These are phyloP conservation scores for Groenewaldozyma auringiensis DNA, from an alignment of 1,139 yeast genomes.

Conservation along the genomic window DNA sequence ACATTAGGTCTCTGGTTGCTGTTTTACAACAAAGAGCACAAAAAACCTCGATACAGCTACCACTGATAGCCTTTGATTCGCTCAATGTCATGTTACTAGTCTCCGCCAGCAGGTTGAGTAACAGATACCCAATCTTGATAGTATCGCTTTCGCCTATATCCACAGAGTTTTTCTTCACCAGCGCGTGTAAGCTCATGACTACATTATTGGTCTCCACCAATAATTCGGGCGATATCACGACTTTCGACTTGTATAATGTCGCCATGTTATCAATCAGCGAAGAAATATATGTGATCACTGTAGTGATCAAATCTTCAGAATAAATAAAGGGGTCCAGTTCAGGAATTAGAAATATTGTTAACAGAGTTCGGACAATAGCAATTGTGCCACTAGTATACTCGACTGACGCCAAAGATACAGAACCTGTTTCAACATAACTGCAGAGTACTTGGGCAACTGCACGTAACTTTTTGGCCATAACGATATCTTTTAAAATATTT, in stretches of 20 bases:
- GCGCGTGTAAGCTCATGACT: neutral
- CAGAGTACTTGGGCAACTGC: neutral
- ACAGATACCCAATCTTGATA: neutral
- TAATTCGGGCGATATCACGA: neutral
- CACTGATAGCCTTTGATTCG: neutral
- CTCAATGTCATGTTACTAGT: neutral
- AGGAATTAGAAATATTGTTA: neutral
- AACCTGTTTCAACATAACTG: neutral
- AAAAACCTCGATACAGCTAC: neutral
- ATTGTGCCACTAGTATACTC: neutral
- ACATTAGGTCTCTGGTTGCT: neutral
- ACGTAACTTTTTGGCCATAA: neutral
- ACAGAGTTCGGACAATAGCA: neutral
- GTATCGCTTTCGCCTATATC: neutral
- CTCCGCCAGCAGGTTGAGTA: neutral
- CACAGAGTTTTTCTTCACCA: neutral
- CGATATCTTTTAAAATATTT: neutral
- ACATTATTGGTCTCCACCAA: neutral
- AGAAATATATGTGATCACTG: neutral
- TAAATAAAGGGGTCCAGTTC: neutral
- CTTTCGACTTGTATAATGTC: neutral
- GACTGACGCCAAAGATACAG: neutral
- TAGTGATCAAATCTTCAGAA: neutral
- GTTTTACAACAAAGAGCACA: neutral
- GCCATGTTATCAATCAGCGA: neutral